These are phyloP conservation scores for Blastobotrys parvus DNA, from an alignment of 805 yeast genomes.

Conservation along the genomic window DNA sequence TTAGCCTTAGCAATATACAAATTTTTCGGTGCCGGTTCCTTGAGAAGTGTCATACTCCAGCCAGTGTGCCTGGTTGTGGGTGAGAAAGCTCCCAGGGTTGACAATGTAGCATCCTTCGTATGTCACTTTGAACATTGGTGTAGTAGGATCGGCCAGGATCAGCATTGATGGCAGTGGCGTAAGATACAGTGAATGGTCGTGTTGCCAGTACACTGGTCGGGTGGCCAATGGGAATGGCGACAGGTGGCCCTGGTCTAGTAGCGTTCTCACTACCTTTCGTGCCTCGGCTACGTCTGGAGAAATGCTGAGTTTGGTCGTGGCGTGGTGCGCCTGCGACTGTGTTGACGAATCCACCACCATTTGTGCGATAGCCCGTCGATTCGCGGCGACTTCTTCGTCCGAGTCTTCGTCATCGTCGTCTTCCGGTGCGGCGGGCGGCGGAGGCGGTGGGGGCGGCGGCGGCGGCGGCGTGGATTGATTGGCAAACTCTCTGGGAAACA, in stretches of 20 bases:
- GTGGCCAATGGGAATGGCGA: slow-evolving; percentile 64
- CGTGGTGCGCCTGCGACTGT: slow-evolving; percentile 1
- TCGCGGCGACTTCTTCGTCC: slow-evolving; percentile 17
- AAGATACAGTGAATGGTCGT: slow-evolving; percentile 59
- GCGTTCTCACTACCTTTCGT: slow-evolving; percentile 58
- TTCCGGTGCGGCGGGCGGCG: slow-evolving; percentile 1
- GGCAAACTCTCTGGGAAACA: slow-evolving; percentile 32
- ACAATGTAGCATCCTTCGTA: slow-evolving; percentile 77
- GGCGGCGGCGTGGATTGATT: not conserved
- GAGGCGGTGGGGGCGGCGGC: too few relatives aligned
- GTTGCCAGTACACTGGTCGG: slow-evolving; percentile 61
- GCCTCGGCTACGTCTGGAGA: slow-evolving; percentile 27
- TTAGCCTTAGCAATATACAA: slow-evolving; percentile 14
- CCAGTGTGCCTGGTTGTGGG: slow-evolving; percentile 45
- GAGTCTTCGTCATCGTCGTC: slow-evolving; percentile 15
- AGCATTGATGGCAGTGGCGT: slow-evolving; percentile 67
- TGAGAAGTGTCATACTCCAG: slow-evolving; percentile 63
- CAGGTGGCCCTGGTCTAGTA: slow-evolving; percentile 79
- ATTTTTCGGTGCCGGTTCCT: slow-evolving; percentile 34
- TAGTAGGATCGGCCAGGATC: slow-evolving; percentile 60
- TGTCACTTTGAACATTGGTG: slow-evolving; percentile 63
- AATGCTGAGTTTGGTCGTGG: slow-evolving; percentile 10
- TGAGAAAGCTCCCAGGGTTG: slow-evolving; percentile 56
- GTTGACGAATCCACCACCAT: slow-evolving; percentile 10
- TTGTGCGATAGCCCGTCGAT: slow-evolving; percentile 13